These are phyloP conservation scores for Pelargonium nanum DNA, from an alignment of 345 rosid species.

Conservation along the genomic window DNA sequence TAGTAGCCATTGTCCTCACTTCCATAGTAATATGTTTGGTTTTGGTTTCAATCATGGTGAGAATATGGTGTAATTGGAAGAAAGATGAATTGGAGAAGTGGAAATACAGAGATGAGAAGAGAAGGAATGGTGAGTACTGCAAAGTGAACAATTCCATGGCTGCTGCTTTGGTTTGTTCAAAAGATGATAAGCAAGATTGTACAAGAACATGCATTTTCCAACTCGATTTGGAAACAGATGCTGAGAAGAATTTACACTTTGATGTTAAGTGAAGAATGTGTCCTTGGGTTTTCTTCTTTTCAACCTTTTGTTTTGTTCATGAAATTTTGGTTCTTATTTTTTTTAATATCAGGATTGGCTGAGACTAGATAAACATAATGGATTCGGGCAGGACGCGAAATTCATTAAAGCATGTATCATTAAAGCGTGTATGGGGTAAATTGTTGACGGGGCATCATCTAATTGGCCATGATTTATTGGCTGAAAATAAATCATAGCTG, in stretches of 20 bases:
- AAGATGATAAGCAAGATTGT: slow-evolving; percentile 18
- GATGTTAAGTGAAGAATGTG: slow-evolving; percentile 6
- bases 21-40: slow-evolving; percentile 46
- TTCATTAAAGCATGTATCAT: too few relatives aligned
- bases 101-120: slow-evolving; percentile 27
- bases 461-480: too few relatives aligned
- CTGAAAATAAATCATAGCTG: too few relatives aligned
- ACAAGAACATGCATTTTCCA: slow-evolving; percentile 29
- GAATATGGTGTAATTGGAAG: slow-evolving; percentile 59
- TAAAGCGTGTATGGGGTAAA: too few relatives aligned
- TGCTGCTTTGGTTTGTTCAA: slow-evolving; percentile 18
- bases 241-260: slow-evolving; percentile 12
- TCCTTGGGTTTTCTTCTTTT: neutral
- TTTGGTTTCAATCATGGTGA: slow-evolving; percentile 54
- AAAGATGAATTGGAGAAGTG: slow-evolving; percentile 33
- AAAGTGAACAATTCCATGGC: slow-evolving; percentile 34
- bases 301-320: neutral
- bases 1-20: slow-evolving; percentile 44
- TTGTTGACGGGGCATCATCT: too few relatives aligned
- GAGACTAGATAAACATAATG: too few relatives aligned
- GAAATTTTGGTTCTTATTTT: neutral
- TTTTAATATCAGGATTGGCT: too few relatives aligned
- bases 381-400: too few relatives aligned
- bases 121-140: slow-evolving; percentile 31
- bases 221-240: slow-evolving; percentile 24